Evolutionary conservation across 2,329 filamentous ascomycete genomes (phyloP).

Genomic region (Nothopassalora personata): DNA sequence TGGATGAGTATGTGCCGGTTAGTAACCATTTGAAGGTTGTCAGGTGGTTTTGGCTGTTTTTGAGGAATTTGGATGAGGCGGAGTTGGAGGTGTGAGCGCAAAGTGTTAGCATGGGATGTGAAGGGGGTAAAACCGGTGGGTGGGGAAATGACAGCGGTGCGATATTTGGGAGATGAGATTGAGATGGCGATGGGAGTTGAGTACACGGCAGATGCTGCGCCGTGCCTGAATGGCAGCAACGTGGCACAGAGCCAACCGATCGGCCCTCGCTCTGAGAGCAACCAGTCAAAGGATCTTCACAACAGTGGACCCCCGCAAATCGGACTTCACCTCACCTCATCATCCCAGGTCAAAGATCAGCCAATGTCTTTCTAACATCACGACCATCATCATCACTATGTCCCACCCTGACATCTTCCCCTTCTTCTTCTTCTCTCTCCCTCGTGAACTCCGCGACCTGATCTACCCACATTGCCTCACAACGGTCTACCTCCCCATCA

Average conservation of each 20-base stretch:
- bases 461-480: constrained; percentile 7
- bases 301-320: not conserved
- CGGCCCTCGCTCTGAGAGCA: too few species aligned
- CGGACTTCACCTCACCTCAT: not conserved
- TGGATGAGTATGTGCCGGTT: constrained; percentile 33
- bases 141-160: too few species aligned
- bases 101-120: too few species aligned
- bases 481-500: too few species aligned
- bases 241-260: not conserved
- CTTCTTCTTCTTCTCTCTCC: constrained; percentile 11
- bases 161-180: not conserved
- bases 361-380: too few species aligned
- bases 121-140: too few species aligned
- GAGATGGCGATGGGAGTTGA: not conserved
- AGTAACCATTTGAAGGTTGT: constrained; percentile 41
- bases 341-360: too few species aligned
- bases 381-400: not conserved
- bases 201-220: not conserved
- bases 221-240: not conserved
- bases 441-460: constrained; percentile 10
- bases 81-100: constrained; percentile 25
- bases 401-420: not conserved
- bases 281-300: too few species aligned
- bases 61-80: constrained; percentile 44
- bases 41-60: constrained; percentile 37